phyloP scores from a whole-genome alignment of 2,329 filamentous ascomycete species.

The Paecilomyces fulvus region DNA sequence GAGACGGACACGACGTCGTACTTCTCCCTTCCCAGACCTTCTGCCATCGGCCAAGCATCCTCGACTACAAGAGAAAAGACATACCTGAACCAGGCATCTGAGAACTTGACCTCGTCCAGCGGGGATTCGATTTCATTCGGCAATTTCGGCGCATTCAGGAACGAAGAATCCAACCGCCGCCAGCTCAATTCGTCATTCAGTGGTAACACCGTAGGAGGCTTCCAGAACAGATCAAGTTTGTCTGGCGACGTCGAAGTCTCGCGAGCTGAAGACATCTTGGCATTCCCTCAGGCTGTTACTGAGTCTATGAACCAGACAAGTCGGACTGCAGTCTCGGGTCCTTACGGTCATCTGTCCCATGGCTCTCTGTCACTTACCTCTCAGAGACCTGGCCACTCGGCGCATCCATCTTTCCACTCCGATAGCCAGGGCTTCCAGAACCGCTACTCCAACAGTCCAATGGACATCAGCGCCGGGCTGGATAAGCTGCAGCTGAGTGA shows the following conservation, averaged over 20 bases:
- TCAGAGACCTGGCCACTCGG: conserved; percentile 27
- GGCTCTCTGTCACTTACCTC: conserved; percentile 25
- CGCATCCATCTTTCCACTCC: conserved; percentile 32
- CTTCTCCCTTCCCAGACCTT: conserved; percentile 38
- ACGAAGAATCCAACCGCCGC: conserved; percentile 24
- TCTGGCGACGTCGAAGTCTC: conserved; percentile 18
- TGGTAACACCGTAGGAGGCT: conserved; percentile 21
- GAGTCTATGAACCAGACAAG: conserved; percentile 19
- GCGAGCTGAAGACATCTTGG: conserved; percentile 21
- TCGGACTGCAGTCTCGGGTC: conserved; percentile 14
- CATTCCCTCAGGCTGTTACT: conserved; percentile 19
- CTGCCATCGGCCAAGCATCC: conserved; percentile 37
- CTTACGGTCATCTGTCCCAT: conserved; percentile 26
- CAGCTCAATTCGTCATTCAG: conserved; percentile 25
- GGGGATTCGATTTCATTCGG: conserved; percentile 23
- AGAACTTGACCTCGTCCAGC: conserved; percentile 25
- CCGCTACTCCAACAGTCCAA: conserved; percentile 18
- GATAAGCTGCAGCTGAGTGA: conserved; percentile 29
- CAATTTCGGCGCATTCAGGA: conserved; percentile 22
- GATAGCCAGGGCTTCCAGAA: conserved; percentile 27
- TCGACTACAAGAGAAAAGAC: conserved; percentile 21
- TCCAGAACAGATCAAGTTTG: conserved; percentile 21
- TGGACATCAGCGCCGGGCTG: conserved; percentile 23
- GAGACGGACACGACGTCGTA: conserved; percentile 41
- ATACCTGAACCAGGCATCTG: conserved; percentile 24